Percentiles rank a stretch among this genome's conserved stretches.
phyloP scores from a whole-genome alignment of 2,329 filamentous ascomycete species.

The Pseudogymnoascus sp. region DNA sequence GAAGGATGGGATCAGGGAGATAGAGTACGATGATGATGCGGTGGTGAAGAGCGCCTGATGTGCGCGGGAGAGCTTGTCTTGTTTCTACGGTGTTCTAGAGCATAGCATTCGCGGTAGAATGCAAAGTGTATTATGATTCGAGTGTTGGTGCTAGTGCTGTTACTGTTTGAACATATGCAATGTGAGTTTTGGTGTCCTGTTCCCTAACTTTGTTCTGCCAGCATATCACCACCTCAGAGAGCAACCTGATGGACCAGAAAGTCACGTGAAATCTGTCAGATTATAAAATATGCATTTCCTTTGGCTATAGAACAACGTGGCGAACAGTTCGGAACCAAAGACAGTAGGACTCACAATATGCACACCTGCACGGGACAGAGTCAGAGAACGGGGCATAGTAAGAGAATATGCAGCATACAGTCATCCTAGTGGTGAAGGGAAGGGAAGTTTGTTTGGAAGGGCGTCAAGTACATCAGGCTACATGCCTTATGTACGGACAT shows the following conservation, averaged over 20 bases:
- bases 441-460: neutral
- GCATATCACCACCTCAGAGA: neutral
- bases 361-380: neutral
- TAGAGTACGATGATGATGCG: conserved; percentile 68
- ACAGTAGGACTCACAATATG: neutral
- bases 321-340: neutral
- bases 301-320: neutral
- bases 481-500: neutral
- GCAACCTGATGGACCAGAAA: neutral
- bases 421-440: neutral
- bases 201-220: neutral
- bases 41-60: conserved; percentile 12
- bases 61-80: neutral
- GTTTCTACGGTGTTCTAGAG: conserved; percentile 24
- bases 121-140: conserved; percentile 6
- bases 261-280: neutral
- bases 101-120: conserved; percentile 21
- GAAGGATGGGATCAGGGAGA: conserved; percentile 81
- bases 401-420: neutral
- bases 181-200: neutral
- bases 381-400: neutral
- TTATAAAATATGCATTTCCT: neutral
- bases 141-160: neutral
- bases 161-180: neutral
- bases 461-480: neutral